A percentile compares a stretch with the other conserved stretches of the same genome.
Conservation (phyloP, 1,284 basidiomycete genomes). For the Melampsora larici-populina region DNA sequence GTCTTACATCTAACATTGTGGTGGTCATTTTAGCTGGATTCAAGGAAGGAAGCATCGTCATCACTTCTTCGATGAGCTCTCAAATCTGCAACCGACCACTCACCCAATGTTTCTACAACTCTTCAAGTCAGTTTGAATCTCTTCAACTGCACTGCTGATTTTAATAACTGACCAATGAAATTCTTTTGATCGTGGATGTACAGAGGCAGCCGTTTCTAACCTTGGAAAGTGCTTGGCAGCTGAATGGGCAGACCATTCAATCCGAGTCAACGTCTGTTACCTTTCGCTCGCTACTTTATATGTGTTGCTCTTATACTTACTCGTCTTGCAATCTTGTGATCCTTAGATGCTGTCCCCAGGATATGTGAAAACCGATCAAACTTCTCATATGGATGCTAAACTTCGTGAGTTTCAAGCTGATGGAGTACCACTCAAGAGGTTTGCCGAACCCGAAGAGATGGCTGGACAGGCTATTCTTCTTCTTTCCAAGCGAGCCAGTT, state of each 20-base stretch:
- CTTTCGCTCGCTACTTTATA: background rate
- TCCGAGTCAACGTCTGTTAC: slow-evolving; percentile 52
- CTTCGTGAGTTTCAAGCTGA: slow-evolving; percentile 53
- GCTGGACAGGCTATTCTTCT: slow-evolving; percentile 51
- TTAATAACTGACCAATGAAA: background rate
- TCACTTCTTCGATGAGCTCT: slow-evolving; percentile 53
- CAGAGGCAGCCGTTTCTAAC: slow-evolving; percentile 51
- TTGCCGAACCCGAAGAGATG: slow-evolving; percentile 53
- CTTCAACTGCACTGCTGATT: too few species aligned
- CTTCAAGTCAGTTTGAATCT: slow-evolving; percentile 16
- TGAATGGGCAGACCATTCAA: slow-evolving; percentile 53
- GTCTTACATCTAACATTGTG: background rate
- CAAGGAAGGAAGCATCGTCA: slow-evolving; percentile 53
- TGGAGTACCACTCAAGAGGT: slow-evolving; percentile 52
- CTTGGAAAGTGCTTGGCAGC: slow-evolving; percentile 53
- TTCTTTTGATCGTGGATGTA: slow-evolving; percentile 44
- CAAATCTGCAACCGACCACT: slow-evolving; percentile 46
- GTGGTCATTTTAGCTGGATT: slow-evolving; percentile 45
- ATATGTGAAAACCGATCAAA: slow-evolving; percentile 54
- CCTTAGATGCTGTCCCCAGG: slow-evolving; percentile 36
- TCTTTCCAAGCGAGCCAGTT: slow-evolving; percentile 49
- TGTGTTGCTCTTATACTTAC: slow-evolving; percentile 43
- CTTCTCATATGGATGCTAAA: slow-evolving; percentile 51
- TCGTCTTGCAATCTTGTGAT: background rate
- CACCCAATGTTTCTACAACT: slow-evolving; percentile 41